phyloP scores from a whole-genome alignment of 306 rosid genomes.

The Nissolia schottii region DNA sequence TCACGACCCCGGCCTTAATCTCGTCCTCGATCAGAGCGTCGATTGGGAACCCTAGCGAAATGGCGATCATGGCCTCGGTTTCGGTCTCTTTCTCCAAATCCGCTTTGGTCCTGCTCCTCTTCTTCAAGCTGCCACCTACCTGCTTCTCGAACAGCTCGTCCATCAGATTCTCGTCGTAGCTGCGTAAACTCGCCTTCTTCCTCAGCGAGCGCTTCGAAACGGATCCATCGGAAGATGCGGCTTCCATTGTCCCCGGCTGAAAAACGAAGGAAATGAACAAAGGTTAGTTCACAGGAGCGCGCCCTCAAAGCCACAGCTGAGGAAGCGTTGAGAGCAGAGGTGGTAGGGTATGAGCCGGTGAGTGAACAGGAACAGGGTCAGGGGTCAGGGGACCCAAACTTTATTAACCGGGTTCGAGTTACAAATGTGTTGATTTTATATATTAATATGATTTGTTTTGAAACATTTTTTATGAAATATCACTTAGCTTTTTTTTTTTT shows the following conservation, averaged over 20 bases:
- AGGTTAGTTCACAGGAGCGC: too few relatives aligned
- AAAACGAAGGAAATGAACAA: too few relatives aligned
- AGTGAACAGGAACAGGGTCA: too few relatives aligned
- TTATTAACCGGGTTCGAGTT: too few relatives aligned
- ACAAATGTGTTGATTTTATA: too few relatives aligned
- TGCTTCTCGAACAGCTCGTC: constrained; percentile 75
- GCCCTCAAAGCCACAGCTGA: too few relatives aligned
- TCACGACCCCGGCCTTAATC: constrained; percentile 72
- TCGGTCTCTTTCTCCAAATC: constrained; percentile 90
- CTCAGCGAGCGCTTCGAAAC: constrained; percentile 55
- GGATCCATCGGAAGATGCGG: constrained; percentile 44
- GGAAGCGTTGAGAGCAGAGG: too few relatives aligned
- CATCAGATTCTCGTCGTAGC: constrained; percentile 73
- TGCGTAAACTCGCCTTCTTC: constrained; percentile 52
- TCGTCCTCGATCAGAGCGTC: constrained; percentile 82
- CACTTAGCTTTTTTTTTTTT: too few relatives aligned
- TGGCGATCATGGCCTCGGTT: constrained; percentile 89
- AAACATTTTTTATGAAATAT: too few relatives aligned
- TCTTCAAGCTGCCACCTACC: constrained; percentile 59
- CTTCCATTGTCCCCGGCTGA: constrained; percentile 57
- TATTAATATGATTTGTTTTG: too few relatives aligned
- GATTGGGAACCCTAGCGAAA: constrained; percentile 81
- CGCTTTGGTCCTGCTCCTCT: constrained; percentile 43
- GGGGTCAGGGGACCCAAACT: too few relatives aligned
- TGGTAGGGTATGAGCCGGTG: too few relatives aligned